Percentiles rank a stretch among this genome's conserved stretches.
phyloP scores from a whole-genome alignment of 768 basidiomycete species.

The Kwoniella bestiolae region DNA sequence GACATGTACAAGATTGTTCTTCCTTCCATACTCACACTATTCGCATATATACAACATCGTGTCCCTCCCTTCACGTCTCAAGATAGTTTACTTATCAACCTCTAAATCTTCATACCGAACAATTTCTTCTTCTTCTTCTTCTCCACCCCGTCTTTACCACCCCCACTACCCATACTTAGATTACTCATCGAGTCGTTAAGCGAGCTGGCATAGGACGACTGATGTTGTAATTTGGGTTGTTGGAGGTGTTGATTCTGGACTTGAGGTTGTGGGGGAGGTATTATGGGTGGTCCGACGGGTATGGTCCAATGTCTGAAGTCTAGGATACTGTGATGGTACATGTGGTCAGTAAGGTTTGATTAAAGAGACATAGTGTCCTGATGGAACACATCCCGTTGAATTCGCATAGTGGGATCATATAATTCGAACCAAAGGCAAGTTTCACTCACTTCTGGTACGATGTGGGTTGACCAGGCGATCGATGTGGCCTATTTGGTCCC shows the following conservation, averaged over 20 bases:
- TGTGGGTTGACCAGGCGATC: constrained; percentile 42
- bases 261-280: constrained; percentile 37
- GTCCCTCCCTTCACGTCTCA: background rate
- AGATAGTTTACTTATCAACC: too few species aligned
- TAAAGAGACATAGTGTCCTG: background rate
- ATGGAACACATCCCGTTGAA: too few species aligned
- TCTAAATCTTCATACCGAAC: constrained; percentile 38
- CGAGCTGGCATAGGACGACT: constrained; percentile 23
- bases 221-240: constrained; percentile 24
- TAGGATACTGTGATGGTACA: constrained; percentile 42
- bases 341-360: background rate
- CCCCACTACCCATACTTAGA: constrained; percentile 29
- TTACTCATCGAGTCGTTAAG: constrained; percentile 30
- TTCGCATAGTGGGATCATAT: background rate
- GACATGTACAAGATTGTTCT: background rate
- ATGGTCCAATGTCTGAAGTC: constrained; percentile 56
- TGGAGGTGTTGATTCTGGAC: constrained; percentile 1
- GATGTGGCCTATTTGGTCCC: constrained; percentile 33
- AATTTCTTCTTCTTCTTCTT: constrained; percentile 49
- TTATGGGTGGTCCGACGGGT: constrained; percentile 54
- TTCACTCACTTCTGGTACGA: constrained; percentile 48
- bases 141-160: constrained; percentile 29
- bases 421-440: background rate
- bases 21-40: too few species aligned
- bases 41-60: background rate